Conservation (phyloP, 2,329 filamentous ascomycete genomes). For the Colletotrichum ledebouriae region DNA sequence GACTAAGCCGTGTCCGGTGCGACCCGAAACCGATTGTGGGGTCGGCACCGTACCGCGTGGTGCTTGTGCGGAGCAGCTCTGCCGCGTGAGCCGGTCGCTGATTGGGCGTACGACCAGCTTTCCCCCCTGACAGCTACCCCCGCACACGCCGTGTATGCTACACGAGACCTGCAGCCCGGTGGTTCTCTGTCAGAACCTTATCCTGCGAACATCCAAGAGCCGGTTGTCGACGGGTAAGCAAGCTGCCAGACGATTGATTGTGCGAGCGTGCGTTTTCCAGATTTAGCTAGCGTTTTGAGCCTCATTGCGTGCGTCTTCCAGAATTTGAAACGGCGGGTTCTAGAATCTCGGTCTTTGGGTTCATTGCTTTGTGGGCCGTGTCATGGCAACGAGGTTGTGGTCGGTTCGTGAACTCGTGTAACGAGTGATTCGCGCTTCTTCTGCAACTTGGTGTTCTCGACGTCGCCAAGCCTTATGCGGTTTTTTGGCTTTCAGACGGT, state of each 20-base stretch:
- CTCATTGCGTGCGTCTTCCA: too few species aligned
- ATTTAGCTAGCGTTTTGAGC: too few species aligned
- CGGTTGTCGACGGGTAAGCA: neutral
- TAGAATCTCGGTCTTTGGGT: too few species aligned
- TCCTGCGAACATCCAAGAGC: neutral
- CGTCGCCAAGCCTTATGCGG: too few species aligned
- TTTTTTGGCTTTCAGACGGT: too few species aligned
- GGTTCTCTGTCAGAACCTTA: slow-evolving; percentile 36
- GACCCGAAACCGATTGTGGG: slow-evolving; percentile 30
- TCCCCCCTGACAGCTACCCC: slow-evolving; percentile 16
- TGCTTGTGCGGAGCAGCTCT: slow-evolving; percentile 29
- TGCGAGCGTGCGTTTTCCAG: neutral
- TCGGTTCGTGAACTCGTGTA: too few species aligned
- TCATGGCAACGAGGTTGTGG: too few species aligned
- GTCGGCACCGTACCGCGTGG: slow-evolving; percentile 25
- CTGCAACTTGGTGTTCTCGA: too few species aligned
- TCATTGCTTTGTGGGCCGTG: too few species aligned
- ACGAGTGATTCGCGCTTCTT: too few species aligned
- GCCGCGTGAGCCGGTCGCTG: neutral
- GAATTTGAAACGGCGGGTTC: too few species aligned
- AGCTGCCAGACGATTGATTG: neutral
- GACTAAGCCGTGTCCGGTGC: slow-evolving; percentile 9
- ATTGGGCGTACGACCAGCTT: slow-evolving; percentile 18
- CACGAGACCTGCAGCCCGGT: slow-evolving; percentile 30
- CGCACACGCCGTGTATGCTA: slow-evolving; percentile 29